Conservation (phyloP, 1,284 basidiomycete species). For the Tremellales sp. region DNA sequence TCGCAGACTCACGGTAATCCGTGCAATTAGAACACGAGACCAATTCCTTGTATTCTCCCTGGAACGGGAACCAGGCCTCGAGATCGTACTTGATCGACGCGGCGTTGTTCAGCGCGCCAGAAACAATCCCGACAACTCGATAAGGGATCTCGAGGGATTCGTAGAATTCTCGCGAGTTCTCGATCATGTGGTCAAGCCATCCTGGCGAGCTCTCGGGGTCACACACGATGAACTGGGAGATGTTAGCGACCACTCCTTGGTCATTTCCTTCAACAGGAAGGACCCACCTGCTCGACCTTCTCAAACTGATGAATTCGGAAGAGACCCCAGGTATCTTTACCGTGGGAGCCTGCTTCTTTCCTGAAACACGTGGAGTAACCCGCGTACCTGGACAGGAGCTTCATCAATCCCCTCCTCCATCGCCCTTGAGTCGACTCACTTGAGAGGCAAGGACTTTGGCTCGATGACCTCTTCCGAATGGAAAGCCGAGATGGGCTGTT, state of each 20-base stretch:
- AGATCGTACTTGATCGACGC: slow-evolving; percentile 96
- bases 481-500: slow-evolving; percentile 95
- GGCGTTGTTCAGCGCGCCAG: slow-evolving; percentile 92
- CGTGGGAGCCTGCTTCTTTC: slow-evolving; percentile 95
- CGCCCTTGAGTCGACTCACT: slow-evolving; percentile 60
- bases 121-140: slow-evolving; percentile 91
- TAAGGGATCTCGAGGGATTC: slow-evolving; percentile 89
- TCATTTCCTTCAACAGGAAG: slow-evolving; percentile 1
- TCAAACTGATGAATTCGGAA: slow-evolving; percentile 99
- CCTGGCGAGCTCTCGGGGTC: slow-evolving; percentile 91
- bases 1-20: slow-evolving; percentile 72
- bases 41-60: slow-evolving; percentile 90
- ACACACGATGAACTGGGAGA: slow-evolving; percentile 86
- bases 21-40: slow-evolving; percentile 91
- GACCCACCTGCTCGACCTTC: slow-evolving; percentile 75
- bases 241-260: background rate
- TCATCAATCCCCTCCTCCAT: no score
- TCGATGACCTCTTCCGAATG: slow-evolving; percentile 98
- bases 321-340: slow-evolving; percentile 98
- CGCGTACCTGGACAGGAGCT: slow-evolving; percentile 56
- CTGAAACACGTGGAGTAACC: slow-evolving; percentile 92
- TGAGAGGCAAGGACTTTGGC: slow-evolving; percentile 81
- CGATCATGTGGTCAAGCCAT: slow-evolving; percentile 88
- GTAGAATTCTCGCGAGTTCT: slow-evolving; percentile 88
- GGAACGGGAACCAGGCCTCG: slow-evolving; percentile 99